phyloP scores from a whole-genome alignment of 2,329 filamentous ascomycete genomes.

The Dichotomopilus funicola region DNA sequence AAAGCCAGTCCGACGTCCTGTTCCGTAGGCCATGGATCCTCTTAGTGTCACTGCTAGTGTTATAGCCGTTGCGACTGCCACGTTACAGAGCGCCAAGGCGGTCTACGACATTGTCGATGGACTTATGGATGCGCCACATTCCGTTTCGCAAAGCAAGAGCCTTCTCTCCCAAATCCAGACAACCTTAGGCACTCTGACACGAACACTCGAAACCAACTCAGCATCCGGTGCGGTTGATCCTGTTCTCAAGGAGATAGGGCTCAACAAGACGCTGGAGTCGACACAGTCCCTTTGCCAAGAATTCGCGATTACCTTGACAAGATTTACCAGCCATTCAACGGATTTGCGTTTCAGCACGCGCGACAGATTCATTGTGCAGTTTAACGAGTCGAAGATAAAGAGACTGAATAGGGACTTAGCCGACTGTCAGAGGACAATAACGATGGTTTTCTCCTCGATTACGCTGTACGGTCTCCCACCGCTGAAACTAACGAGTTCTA shows the following conservation, averaged over 20 bases:
- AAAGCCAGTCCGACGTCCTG: too few species aligned
- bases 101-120: slow-evolving; percentile 9
- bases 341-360: slow-evolving; percentile 7
- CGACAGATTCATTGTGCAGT: slow-evolving; percentile 11
- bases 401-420: slow-evolving; percentile 13
- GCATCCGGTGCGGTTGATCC: slow-evolving; percentile 4
- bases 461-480: slow-evolving; percentile 9
- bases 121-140: slow-evolving; percentile 9
- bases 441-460: slow-evolving; percentile 13
- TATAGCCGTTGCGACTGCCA: slow-evolving; percentile 5
- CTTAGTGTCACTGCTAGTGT: too few species aligned
- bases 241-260: slow-evolving; percentile 9
- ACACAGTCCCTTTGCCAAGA: slow-evolving; percentile 6
- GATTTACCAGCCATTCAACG: slow-evolving; percentile 7
- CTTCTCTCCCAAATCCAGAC: slow-evolving; percentile 11
- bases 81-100: slow-evolving; percentile 11
- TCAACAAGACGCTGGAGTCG: slow-evolving; percentile 7
- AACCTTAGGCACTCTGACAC: slow-evolving; percentile 8
- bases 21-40: too few species aligned
- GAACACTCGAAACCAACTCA: slow-evolving; percentile 8
- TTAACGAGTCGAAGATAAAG: slow-evolving; percentile 12
- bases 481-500: background rate
- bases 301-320: slow-evolving; percentile 6
- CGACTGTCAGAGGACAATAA: slow-evolving; percentile 17
- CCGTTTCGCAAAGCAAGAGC: slow-evolving; percentile 9